phyloP scores from a whole-genome alignment of 1,284 basidiomycete genomes.

The Anthracocystis panici-leucophaei region DNA sequence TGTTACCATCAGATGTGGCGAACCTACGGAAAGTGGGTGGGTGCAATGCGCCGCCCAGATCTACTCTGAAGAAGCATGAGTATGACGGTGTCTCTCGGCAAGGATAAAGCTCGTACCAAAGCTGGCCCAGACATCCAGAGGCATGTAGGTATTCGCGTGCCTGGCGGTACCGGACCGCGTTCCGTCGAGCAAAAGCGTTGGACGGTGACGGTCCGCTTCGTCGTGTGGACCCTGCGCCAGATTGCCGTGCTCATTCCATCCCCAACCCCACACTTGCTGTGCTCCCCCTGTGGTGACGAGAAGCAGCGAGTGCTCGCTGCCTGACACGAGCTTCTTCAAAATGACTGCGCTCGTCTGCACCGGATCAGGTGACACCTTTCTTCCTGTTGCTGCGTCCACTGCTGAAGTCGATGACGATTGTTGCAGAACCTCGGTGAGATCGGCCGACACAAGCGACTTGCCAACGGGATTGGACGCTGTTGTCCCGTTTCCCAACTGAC shows the following conservation, averaged over 20 bases:
- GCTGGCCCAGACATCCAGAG: slow-evolving; percentile 45
- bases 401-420: not conserved
- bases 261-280: slow-evolving; percentile 43
- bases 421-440: slow-evolving; percentile 6
- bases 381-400: not conserved
- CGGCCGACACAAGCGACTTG: slow-evolving; percentile 5
- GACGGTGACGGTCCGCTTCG: slow-evolving; percentile 32
- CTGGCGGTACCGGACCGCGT: slow-evolving; percentile 31
- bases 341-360: not conserved
- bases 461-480: not conserved
- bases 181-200: slow-evolving; percentile 27
- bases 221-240: slow-evolving; percentile 47
- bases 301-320: slow-evolving; percentile 52
- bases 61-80: not conserved
- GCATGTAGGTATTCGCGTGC: not conserved
- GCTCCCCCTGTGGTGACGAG: slow-evolving; percentile 1
- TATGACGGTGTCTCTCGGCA: slow-evolving; percentile 8
- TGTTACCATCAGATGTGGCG: not conserved
- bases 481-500: slow-evolving; percentile 28
- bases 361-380: not conserved
- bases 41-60: not conserved
- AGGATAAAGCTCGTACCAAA: slow-evolving; percentile 50
- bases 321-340: slow-evolving; percentile 36
- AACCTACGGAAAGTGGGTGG: not conserved
- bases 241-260: slow-evolving; percentile 59